These are phyloP conservation scores for Teratosphaeria pseudoeucalypti DNA, from an alignment of 2,329 filamentous ascomycete species.

Conservation along the genomic window DNA sequence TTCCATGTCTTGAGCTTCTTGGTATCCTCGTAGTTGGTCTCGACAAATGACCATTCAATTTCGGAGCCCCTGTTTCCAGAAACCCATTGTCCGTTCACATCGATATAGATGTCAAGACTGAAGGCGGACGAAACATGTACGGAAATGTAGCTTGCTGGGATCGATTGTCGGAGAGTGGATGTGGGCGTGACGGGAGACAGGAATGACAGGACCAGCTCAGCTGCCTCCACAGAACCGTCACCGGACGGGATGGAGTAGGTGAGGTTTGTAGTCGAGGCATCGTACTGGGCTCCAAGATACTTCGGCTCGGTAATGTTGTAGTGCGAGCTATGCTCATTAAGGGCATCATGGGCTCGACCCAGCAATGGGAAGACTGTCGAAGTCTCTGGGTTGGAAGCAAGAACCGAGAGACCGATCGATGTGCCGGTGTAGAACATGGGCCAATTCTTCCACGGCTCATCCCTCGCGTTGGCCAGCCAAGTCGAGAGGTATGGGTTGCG, in stretches of 20 bases:
- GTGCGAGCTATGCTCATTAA: conserved; percentile 35
- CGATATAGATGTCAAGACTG: conserved; percentile 38
- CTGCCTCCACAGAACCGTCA: conserved; percentile 18
- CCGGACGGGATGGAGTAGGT: conserved; percentile 50
- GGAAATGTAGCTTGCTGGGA: conserved; percentile 72
- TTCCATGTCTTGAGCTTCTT: conserved; percentile 55
- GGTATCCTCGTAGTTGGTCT: conserved; percentile 28
- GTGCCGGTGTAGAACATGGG: conserved; percentile 75
- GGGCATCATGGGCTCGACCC: conserved; percentile 55
- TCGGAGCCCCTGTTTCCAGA: conserved; percentile 60
- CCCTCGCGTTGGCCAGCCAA: conserved; percentile 55
- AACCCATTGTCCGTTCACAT: conserved; percentile 58
- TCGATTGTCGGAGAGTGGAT: conserved; percentile 66
- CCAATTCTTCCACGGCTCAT: conserved; percentile 72
- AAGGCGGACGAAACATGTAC: conserved; percentile 58
- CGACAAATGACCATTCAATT: conserved; percentile 57
- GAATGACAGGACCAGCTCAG: conserved; percentile 53
- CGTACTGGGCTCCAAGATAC: conserved; percentile 54
- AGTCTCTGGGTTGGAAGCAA: conserved; percentile 52
- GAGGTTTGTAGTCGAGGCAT: conserved; percentile 60
- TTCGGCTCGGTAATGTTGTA: conserved; percentile 49
- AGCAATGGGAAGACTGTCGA: conserved; percentile 53
- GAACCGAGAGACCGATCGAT: conserved; percentile 49
- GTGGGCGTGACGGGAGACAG: conserved; percentile 72
- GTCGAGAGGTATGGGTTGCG: conserved; percentile 43